Percentiles rank a stretch among this genome's conserved stretches.
These are phyloP conservation scores for Aureobasidium mangrovei DNA, from an alignment of 2,329 filamentous ascomycete species.

Conservation along the genomic window DNA sequence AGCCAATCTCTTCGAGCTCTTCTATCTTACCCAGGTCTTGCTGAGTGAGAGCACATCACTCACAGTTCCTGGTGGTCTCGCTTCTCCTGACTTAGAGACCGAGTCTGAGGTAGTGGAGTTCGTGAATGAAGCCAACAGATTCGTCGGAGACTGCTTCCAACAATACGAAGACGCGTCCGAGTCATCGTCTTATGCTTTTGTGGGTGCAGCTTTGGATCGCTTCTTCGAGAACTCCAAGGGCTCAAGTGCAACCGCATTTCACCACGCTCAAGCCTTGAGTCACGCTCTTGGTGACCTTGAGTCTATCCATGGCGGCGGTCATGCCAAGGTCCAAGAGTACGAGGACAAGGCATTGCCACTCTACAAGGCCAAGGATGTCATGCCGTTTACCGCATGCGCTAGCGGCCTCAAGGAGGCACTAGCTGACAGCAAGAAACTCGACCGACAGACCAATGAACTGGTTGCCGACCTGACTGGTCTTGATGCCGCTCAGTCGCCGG, in stretches of 20 bases:
- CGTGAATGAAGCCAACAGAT: conserved; percentile 41
- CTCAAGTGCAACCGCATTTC: conserved; percentile 27
- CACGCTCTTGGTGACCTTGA: conserved; percentile 31
- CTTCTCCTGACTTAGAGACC: conserved; percentile 21
- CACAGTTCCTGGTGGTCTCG: conserved; percentile 44
- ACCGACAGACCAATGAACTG: conserved; percentile 50
- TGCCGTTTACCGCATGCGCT: conserved; percentile 41
- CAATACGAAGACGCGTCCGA: conserved; percentile 1
- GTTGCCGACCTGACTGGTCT: conserved; percentile 50
- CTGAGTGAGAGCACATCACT: conserved; percentile 53
- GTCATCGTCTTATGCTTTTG: conserved; percentile 18
- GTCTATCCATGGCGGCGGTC: conserved; percentile 34
- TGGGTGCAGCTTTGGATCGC: conserved; percentile 22
- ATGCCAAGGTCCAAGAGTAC: conserved; percentile 26
- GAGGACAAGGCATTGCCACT: conserved; percentile 28
- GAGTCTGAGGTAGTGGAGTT: conserved; percentile 45
- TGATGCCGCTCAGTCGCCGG: conserved; percentile 35
- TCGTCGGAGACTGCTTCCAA: conserved; percentile 10
- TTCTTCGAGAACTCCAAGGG: conserved; percentile 19
- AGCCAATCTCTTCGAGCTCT: conserved; percentile 39
- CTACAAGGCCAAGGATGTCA: conserved; percentile 32
- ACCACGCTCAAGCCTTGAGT: conserved; percentile 33
- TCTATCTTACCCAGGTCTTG: conserved; percentile 48
- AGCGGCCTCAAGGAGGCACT: conserved; percentile 42
- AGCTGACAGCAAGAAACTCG: conserved; percentile 38